Base-by-base conservation (phyloP, 495 filamentous ascomycete genomes). In the Penicillium coprophilum region DNA sequence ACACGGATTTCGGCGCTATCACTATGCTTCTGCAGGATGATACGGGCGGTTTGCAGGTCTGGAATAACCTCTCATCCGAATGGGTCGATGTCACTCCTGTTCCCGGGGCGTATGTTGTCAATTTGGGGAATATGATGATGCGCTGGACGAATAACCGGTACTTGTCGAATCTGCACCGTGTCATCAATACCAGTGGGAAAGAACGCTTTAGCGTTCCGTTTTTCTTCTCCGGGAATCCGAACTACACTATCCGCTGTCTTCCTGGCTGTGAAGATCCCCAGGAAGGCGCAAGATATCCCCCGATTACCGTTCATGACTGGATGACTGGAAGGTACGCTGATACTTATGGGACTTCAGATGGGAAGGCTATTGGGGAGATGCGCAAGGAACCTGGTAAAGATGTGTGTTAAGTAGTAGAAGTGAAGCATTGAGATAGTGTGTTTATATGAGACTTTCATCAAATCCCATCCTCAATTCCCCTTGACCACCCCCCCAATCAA, bases 1-100 rank as follows among this genome's bases (percentile, higher is more conserved):
- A 84, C 53, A 82, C 77, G 0, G 80, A 83, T 62, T 82, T 73
- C 65, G 76, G 77, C 17, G 70, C 64, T 11, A 62, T 81, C 3
- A 81, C 79, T 0, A 67, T 82, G 0, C 69, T 82, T 11, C 62
- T 80, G 6, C 67, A 70, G 53, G 74, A 79, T 53, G 47, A 65
- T 7, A 62, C 55, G 28, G 67, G 68, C 13, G 71, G 79, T 6
- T 67, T 81, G 30, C 70, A 80, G 52, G 76, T 82, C 27, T 72
- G 68, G 50, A 61, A 80, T 55, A 62, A 67, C 6, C 48, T 50
- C 6, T 65, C 69, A n/a, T 47, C 49, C 0, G 47, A 57, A 45
- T 70, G 67, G 69, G 60, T 56, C 0, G 58, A 70, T 24, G 74
- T 79, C 2, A 51, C 53, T 9, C 73, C 76, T 4, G 58, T 70